Conservation (phyloP, 2,329 filamentous ascomycete species). For the Trichoderma sp. region DNA sequence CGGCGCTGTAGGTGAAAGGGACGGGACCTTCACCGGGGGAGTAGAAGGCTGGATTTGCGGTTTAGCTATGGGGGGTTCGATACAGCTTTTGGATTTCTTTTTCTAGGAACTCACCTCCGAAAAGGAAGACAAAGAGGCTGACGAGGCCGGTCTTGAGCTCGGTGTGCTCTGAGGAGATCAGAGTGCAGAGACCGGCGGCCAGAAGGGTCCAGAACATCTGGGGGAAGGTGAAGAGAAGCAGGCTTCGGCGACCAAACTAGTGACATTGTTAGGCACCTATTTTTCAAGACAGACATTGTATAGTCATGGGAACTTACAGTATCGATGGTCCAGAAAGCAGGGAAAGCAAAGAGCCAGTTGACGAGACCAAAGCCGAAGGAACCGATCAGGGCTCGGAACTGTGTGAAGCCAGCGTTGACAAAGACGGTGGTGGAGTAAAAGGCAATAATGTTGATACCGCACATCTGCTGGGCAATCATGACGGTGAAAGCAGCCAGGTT, state of each 20-base stretch:
- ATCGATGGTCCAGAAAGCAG: constrained; percentile 67
- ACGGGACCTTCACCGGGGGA: constrained; percentile 66
- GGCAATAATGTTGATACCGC: constrained; percentile 69
- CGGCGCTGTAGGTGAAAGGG: constrained; percentile 63
- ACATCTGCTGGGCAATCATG: constrained; percentile 78
- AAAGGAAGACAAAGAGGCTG: constrained; percentile 66
- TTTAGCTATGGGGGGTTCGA: not conserved
- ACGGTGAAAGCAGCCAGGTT: constrained; percentile 76
- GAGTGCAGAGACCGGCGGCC: constrained; percentile 45
- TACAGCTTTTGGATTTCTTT: not conserved
- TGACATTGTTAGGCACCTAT: constrained; percentile 26
- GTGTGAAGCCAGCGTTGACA: constrained; percentile 56
- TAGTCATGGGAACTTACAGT: constrained; percentile 42
- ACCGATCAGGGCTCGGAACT: constrained; percentile 55
- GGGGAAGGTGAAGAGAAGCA: constrained; percentile 67
- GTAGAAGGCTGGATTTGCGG: constrained; percentile 54
- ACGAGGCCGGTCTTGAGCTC: constrained; percentile 55
- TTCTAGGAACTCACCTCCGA: constrained; percentile 53
- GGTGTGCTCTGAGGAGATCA: constrained; percentile 40
- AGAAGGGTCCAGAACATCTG: constrained; percentile 64
- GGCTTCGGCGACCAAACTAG: constrained; percentile 59
- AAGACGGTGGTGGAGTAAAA: constrained; percentile 72
- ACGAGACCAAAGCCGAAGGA: constrained; percentile 56
- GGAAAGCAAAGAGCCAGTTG: constrained; percentile 68
- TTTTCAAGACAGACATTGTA: no score